Evolutionary conservation across 768 basidiomycete species (phyloP), one percentile per base, ranked within the genome.

Genomic region (Lentinula boryana): DNA sequence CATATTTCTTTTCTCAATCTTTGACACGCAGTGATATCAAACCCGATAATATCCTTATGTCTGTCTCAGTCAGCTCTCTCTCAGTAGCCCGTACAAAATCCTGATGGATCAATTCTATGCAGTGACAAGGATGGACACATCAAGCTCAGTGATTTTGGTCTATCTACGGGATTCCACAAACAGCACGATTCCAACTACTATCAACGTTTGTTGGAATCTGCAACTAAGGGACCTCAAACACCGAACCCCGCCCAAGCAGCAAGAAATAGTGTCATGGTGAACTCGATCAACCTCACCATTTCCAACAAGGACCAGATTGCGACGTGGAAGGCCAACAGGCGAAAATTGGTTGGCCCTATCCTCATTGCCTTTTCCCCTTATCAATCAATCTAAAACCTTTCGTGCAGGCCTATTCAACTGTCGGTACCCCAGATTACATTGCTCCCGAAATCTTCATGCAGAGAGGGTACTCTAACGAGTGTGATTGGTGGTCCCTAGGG

Each of bases 81-180:
- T 52, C 8, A 16, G 10, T 8, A 1, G 3, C 50, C 15, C 12
- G 12, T 36, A 16, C 38, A 15, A 27, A 12, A 12, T 35, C 13
- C 23, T 35, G 41, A 66, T 56, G 61, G 49, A 33, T 63, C 31
- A 35, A 23, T 13, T 38, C 36, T 38, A 54, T 53, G 35, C 55
- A 82, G 81, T 56, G 97, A 99, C 72, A 93, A 95, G 69, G 88
- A 91, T 58, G 97, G 97, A 0, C 97, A 99, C 74, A 81, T 99
- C 77, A 99, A 99, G 71, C 84, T 99, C 40, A 98, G 95, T 62
- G 97, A 99, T 74, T 99, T 99, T 68, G 96, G 97, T 60, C 84
- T 99, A 51, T 97, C 96, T 1, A 98, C 97, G n/a, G 97, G 97
- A 3, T 98, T 98, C 75, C 95, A 98, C 74, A 98, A 97, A 69